Conservation (phyloP, 176 grass and related monocot genomes). For the Rhipidocladum racemiflorum region DNA sequence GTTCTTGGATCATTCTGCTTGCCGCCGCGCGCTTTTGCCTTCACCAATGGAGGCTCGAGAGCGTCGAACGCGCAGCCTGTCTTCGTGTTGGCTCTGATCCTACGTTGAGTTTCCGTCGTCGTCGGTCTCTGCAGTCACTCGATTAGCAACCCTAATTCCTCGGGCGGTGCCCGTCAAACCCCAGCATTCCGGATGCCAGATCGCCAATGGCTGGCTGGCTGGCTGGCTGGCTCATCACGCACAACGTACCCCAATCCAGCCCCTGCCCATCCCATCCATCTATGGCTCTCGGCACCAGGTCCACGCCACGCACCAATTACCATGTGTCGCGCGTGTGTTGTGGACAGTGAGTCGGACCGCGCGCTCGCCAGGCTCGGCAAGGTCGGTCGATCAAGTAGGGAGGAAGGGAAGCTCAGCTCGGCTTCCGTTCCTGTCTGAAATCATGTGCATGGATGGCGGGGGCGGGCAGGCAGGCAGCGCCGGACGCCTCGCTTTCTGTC, state of each 20-base stretch:
- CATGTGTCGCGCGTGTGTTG: background rate
- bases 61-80: background rate
- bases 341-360: slow-evolving; percentile 10
- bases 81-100: too few species aligned
- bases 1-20: background rate
- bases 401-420: background rate
- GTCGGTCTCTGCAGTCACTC: background rate
- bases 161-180: background rate
- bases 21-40: background rate
- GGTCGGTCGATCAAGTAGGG: background rate
- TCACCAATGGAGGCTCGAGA: background rate
- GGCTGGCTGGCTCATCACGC: background rate
- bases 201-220: background rate
- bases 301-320: background rate
- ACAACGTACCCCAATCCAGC: background rate
- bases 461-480: background rate
- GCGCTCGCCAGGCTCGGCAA: background rate
- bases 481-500: slow-evolving; percentile 34
- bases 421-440: slow-evolving; percentile 15
- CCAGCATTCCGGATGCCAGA: background rate
- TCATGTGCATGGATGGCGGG: background rate
- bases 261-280: background rate
- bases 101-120: background rate
- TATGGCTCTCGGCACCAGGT: background rate
- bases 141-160: background rate